phyloP scores from a whole-genome alignment of 768 basidiomycete species.

The Lyophyllum decastes region DNA sequence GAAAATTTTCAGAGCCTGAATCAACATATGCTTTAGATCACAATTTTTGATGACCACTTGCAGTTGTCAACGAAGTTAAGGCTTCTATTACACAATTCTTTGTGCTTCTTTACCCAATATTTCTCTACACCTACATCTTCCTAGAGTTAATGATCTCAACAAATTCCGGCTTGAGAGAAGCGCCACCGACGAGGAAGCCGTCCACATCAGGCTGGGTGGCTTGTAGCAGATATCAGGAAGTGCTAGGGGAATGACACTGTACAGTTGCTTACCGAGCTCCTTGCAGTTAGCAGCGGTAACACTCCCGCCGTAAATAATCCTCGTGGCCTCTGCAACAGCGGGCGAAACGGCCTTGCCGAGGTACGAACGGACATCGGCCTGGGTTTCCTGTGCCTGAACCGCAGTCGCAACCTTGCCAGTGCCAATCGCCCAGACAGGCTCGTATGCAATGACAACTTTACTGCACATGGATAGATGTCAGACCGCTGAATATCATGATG shows the following conservation, averaged over 20 bases:
- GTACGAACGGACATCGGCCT: constrained; percentile 79
- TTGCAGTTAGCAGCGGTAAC: constrained; percentile 88
- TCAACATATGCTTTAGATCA: too few species aligned
- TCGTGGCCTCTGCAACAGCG: constrained; percentile 67
- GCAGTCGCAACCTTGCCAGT: constrained; percentile 95
- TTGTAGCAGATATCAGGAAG: constrained; percentile 29
- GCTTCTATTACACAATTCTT: too few species aligned
- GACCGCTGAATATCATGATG: background rate
- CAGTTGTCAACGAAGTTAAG: too few species aligned
- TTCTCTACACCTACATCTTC: constrained; percentile 10
- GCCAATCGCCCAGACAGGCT: constrained; percentile 98
- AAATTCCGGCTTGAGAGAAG: constrained; percentile 97
- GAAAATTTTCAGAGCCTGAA: too few species aligned
- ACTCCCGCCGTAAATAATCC: constrained; percentile 96
- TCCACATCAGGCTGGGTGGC: constrained; percentile 84
- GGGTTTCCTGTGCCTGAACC: constrained; percentile 91
- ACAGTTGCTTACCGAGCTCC: constrained; percentile 85
- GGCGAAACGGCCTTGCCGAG: constrained; percentile 64
- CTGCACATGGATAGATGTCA: constrained; percentile 36
- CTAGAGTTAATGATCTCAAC: constrained; percentile 84
- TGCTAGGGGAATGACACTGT: background rate
- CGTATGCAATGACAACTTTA: constrained; percentile 92
- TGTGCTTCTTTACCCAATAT: background rate
- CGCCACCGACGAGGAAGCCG: constrained; percentile 97
- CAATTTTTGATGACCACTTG: too few species aligned